These are phyloP conservation scores for Boletus speciosus DNA, from an alignment of 768 basidiomycete genomes.

Conservation along the genomic window DNA sequence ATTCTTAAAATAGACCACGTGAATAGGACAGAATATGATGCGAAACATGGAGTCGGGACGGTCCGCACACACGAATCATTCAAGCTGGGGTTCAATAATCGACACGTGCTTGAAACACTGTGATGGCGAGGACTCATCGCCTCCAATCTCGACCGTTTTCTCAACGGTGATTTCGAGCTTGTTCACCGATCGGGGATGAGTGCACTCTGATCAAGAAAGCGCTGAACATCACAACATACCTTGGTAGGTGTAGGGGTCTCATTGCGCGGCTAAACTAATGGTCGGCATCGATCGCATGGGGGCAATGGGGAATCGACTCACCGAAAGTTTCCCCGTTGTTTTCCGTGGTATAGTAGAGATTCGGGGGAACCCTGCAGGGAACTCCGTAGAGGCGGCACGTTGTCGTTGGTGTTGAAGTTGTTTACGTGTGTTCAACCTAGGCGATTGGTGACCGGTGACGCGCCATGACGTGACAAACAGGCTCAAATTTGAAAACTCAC, in stretches of 20 bases:
- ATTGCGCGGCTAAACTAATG: conserved; percentile 8
- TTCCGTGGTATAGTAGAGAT: conserved; percentile 19
- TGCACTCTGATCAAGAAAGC: neutral
- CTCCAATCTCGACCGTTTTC: conserved; percentile 27
- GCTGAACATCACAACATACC: conserved; percentile 7
- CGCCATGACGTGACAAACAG: neutral
- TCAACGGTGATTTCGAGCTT: conserved; percentile 31
- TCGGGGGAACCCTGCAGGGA: conserved; percentile 26
- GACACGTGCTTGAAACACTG: conserved; percentile 6
- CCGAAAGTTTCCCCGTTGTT: conserved; percentile 3
- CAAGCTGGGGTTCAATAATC: conserved; percentile 2
- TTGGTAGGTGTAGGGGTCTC: conserved; percentile 11
- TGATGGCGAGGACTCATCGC: conserved; percentile 7
- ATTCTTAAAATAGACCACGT: neutral
- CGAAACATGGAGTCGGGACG: neutral
- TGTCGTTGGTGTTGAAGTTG: conserved; percentile 30
- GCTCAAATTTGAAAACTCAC: conserved; percentile 7
- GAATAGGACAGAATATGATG: neutral
- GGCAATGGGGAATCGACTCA: conserved; percentile 2
- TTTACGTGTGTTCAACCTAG: conserved; percentile 38
- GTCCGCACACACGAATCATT: neutral
- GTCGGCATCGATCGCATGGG: neutral
- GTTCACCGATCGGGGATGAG: neutral
- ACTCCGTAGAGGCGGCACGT: conserved; percentile 28
- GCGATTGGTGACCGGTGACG: neutral